Conservation (phyloP, 108 stramenopile genomes). For the Epithemia pelagica region DNA sequence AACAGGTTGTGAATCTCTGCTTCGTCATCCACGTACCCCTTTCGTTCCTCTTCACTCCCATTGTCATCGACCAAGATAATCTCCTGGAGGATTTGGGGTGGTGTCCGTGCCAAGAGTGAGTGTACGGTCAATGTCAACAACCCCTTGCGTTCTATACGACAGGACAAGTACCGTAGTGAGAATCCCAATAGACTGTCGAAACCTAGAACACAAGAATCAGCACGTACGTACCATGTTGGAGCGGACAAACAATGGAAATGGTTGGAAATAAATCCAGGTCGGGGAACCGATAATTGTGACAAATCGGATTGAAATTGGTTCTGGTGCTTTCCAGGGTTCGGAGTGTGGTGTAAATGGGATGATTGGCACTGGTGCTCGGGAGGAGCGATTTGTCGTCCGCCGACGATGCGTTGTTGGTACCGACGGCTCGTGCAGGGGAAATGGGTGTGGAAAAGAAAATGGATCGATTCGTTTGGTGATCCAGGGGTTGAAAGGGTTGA, state of each 20-base stretch:
- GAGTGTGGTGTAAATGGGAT: background rate
- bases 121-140: constrained; percentile 32
- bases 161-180: background rate
- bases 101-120: constrained; percentile 36
- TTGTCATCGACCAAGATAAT: constrained; percentile 46
- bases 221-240: background rate
- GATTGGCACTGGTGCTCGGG: background rate
- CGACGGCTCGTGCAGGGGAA: background rate
- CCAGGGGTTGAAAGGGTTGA: background rate
- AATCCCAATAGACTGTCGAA: too few species aligned
- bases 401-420: background rate
- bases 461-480: background rate
- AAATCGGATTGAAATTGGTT: background rate
- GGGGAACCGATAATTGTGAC: background rate
- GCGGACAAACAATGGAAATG: background rate
- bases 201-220: too few species aligned
- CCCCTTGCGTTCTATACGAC: constrained; percentile 3
- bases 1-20: constrained; percentile 19
- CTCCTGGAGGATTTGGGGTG: constrained; percentile 28
- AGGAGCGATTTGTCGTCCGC: background rate
- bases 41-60: constrained; percentile 15
- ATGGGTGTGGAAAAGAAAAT: background rate
- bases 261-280: background rate
- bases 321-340: background rate
- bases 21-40: constrained; percentile 18